Conservation (phyloP, 257 asterid species). For the Penstemon newberryi region DNA sequence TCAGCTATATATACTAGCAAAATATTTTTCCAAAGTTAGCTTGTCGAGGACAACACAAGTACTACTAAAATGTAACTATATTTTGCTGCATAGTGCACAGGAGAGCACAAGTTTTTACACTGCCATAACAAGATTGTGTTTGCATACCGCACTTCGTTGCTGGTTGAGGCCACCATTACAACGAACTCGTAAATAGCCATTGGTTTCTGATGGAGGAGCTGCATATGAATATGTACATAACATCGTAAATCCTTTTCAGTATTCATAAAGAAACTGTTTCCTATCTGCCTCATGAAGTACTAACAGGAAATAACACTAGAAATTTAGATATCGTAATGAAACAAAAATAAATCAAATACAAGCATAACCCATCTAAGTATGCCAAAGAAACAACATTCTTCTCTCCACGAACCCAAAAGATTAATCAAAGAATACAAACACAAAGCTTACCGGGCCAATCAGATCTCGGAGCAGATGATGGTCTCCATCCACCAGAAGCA, state of each 20-base stretch:
- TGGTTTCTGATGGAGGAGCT: conserved; percentile 81
- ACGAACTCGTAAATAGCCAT: conserved; percentile 94
- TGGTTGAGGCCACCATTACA: conserved; percentile 99
- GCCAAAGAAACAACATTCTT: conserved; percentile 5
- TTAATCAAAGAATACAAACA: not conserved
- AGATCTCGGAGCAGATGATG: conserved; percentile 94
- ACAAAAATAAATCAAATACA: conserved; percentile 6
- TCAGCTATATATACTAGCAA: not conserved
- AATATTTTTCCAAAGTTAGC: conserved; percentile 8
- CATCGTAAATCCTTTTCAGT: conserved; percentile 13
- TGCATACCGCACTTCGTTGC: conserved; percentile 90
- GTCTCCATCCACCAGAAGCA: conserved; percentile 87
- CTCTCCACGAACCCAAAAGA: conserved; percentile 5
- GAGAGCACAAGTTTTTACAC: too few relatives aligned
- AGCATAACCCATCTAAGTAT: not conserved
- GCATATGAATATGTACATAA: conserved; percentile 33
- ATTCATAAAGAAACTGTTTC: not conserved
- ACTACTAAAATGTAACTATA: not conserved
- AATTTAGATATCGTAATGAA: conserved; percentile 13
- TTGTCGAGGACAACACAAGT: conserved; percentile 1
- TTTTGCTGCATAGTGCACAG: too few relatives aligned
- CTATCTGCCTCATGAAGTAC: not conserved
- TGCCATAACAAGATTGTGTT: conserved; percentile 20
- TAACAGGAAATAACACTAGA: not conserved
- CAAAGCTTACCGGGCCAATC: conserved; percentile 80